Evolutionary conservation across 2,329 filamentous ascomycete genomes (phyloP).

Genomic region (Epichloe glyceriae): DNA sequence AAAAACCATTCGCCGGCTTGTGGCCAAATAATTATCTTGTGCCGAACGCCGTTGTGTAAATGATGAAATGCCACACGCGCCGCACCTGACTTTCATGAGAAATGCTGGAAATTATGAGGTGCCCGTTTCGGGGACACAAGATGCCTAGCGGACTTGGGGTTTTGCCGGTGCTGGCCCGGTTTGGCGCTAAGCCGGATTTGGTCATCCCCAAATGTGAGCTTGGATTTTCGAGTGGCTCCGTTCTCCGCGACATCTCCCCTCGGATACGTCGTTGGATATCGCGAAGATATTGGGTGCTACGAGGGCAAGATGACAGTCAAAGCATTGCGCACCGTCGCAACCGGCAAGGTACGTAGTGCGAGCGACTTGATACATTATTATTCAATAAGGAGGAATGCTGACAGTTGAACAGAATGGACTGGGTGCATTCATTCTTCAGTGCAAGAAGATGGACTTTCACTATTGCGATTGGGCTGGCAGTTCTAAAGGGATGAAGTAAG

Average conservation of each 20-base stretch:
- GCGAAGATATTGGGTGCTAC: conserved; percentile 16
- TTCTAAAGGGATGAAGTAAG: conserved; percentile 86
- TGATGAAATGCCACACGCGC: conserved; percentile 7
- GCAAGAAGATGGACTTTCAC: conserved; percentile 88
- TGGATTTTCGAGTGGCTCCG: conserved; percentile 3
- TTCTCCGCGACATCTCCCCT: conserved; percentile 9
- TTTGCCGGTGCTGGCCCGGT: conserved; percentile 12
- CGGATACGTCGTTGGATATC: conserved; percentile 11
- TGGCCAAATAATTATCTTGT: not conserved
- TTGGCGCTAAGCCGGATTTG: conserved; percentile 15
- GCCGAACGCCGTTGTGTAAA: not conserved
- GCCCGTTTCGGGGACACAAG: conserved; percentile 1
- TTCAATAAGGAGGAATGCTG: conserved; percentile 5
- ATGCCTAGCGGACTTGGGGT: not conserved
- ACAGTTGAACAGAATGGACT: conserved; percentile 64
- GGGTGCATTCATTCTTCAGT: conserved; percentile 92
- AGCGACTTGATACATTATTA: not conserved
- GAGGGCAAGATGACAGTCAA: conserved; percentile 40
- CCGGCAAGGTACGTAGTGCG: conserved; percentile 32
- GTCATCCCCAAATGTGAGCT: conserved; percentile 1
- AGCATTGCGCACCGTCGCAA: conserved; percentile 38
- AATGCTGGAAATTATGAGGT: conserved; percentile 11
- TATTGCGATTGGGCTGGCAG: conserved; percentile 96
- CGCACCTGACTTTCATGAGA: conserved; percentile 3
- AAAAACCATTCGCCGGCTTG: not conserved